Conservation (phyloP, 2,329 filamentous ascomycete genomes). For the Byssothecium circinans region DNA sequence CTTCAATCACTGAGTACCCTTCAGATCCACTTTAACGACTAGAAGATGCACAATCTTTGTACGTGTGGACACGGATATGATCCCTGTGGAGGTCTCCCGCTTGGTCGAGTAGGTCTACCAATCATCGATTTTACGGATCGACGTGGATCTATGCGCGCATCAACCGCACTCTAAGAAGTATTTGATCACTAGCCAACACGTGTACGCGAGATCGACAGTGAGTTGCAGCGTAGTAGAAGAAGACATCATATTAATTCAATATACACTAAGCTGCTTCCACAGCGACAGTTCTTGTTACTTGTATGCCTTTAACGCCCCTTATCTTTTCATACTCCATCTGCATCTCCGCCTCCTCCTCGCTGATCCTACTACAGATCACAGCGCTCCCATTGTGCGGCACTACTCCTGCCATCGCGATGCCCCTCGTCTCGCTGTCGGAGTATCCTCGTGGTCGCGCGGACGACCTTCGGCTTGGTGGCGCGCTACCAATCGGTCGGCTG, state of each 20-base stretch:
- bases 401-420: not conserved
- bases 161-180: not conserved
- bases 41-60: too few relatives aligned
- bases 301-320: not conserved
- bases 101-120: not conserved
- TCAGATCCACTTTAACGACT: too few relatives aligned
- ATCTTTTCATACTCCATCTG: constrained; percentile 1
- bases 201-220: too few relatives aligned
- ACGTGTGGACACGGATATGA: not conserved
- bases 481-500: not conserved
- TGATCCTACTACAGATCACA: not conserved
- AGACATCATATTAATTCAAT: not conserved
- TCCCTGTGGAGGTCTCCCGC: not conserved
- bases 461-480: not conserved
- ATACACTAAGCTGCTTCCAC: not conserved
- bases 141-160: not conserved
- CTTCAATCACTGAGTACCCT: too few relatives aligned
- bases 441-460: not conserved
- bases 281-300: not conserved
- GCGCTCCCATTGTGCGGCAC: not conserved
- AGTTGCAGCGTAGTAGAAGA: too few relatives aligned
- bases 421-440: not conserved
- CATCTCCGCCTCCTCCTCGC: not conserved
- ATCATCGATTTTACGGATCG: not conserved
- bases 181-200: too few relatives aligned